Evolutionary conservation across 73 alveolate species (phyloP).

Genomic region (Paramecium bursaria): DNA sequence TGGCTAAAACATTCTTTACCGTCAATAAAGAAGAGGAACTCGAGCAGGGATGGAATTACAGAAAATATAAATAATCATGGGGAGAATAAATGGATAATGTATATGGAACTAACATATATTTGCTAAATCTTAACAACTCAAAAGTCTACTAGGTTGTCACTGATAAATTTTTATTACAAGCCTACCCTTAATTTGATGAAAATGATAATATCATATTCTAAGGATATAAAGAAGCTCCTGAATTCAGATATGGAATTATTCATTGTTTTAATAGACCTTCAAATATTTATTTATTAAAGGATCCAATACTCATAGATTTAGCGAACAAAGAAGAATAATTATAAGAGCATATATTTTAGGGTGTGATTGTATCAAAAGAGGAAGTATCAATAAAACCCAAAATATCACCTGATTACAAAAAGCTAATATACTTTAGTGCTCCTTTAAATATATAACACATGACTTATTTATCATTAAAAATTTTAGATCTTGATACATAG

Average conservation of each 20-base stretch:
- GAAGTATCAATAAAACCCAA: slow-evolving; percentile 62
- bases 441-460: slow-evolving; percentile 44
- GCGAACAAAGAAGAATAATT: slow-evolving; percentile 41
- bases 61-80: slow-evolving; percentile 56
- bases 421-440: slow-evolving; percentile 54
- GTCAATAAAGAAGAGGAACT: slow-evolving; percentile 60
- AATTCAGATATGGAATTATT: slow-evolving; percentile 67
- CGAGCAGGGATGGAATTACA: slow-evolving; percentile 27
- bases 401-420: slow-evolving; percentile 61
- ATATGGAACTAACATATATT: slow-evolving; percentile 4
- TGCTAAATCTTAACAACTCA: slow-evolving; percentile 16
- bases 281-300: slow-evolving; percentile 22
- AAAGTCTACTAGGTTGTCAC: slow-evolving; percentile 20
- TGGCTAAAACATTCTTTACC: slow-evolving; percentile 24
- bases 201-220: slow-evolving; percentile 60
- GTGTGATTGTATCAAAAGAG: slow-evolving; percentile 40
- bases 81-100: slow-evolving; percentile 64
- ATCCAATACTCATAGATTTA: slow-evolving; percentile 33
- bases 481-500: slow-evolving; percentile 28
- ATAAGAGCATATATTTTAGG: not conserved
- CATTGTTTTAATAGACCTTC: slow-evolving; percentile 64
- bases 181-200: slow-evolving; percentile 57
- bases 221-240: slow-evolving; percentile 61
- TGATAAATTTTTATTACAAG: slow-evolving; percentile 18
- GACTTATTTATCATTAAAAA: slow-evolving; percentile 44